A percentile compares a stretch with the other conserved stretches of the same genome.
These are phyloP conservation scores for Decorospora gaudefroyi DNA, from an alignment of 2,329 filamentous ascomycete genomes.

Conservation along the genomic window DNA sequence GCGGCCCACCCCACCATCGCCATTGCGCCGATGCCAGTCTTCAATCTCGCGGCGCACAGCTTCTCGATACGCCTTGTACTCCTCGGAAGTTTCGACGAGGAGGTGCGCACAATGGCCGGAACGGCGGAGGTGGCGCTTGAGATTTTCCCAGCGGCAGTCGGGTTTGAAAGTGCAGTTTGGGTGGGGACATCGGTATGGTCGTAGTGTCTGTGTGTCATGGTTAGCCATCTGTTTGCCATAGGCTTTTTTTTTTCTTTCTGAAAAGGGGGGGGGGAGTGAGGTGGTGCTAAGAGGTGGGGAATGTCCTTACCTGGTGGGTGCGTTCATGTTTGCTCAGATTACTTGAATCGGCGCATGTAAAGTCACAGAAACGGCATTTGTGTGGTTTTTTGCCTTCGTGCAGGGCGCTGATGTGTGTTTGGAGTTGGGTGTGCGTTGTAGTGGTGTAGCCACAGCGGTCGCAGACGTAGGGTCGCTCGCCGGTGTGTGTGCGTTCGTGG, in stretches of 20 bases:
- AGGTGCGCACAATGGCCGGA: conserved; percentile 45
- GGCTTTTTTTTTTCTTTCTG: conserved; percentile 2
- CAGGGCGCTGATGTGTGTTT: conserved; percentile 46
- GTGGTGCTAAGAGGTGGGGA: too few relatives aligned
- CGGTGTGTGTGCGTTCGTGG: conserved; percentile 47
- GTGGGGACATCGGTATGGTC: conserved; percentile 46
- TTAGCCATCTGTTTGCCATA: too few relatives aligned
- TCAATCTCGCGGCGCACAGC: conserved; percentile 40
- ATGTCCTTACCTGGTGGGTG: conserved; percentile 39
- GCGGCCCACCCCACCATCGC: conserved; percentile 28
- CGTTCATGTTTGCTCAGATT: conserved; percentile 48
- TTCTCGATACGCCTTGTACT: conserved; percentile 43
- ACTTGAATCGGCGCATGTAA: conserved; percentile 45
- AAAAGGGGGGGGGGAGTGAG: not conserved
- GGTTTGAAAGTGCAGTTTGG: conserved; percentile 46
- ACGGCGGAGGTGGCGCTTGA: conserved; percentile 47
- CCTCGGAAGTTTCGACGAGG: conserved; percentile 40
- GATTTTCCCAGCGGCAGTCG: conserved; percentile 48
- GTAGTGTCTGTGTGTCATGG: conserved; percentile 31
- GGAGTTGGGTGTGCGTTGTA: conserved; percentile 47
- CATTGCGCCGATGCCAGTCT: conserved; percentile 40
- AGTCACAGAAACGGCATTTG: conserved; percentile 47
- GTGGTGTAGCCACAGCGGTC: conserved; percentile 46
- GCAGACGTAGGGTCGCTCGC: conserved; percentile 45
- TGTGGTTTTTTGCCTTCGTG: conserved; percentile 46